Conservation (phyloP, 2,329 filamentous ascomycete species). For the Aspergillus hiratsukae region DNA sequence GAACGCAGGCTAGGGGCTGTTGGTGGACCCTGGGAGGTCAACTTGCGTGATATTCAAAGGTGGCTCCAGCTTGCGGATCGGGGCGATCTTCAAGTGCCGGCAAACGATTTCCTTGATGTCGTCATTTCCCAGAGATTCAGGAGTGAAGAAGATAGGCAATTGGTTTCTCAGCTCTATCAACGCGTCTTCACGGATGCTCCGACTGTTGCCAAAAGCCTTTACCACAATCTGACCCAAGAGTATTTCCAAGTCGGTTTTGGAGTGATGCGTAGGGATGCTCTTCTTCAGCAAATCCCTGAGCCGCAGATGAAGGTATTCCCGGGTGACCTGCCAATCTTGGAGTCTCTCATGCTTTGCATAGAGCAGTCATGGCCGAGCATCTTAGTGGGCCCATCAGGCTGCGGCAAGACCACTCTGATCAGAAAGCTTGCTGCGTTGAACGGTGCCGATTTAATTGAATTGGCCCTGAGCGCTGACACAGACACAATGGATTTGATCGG, state of each 20-base stretch:
- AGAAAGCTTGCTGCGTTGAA: conserved; percentile 73
- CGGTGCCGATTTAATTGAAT: conserved; percentile 72
- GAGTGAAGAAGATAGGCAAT: conserved; percentile 60
- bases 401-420: conserved; percentile 79
- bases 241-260: conserved; percentile 78
- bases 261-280: conserved; percentile 56
- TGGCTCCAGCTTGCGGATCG: conserved; percentile 74
- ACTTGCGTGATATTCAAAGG: conserved; percentile 80
- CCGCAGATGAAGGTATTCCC: conserved; percentile 33
- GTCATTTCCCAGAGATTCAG: conserved; percentile 88
- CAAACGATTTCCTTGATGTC: conserved; percentile 72
- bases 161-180: conserved; percentile 63
- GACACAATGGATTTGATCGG: conserved; percentile 97
- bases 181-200: conserved; percentile 54
- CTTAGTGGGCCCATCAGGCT: conserved; percentile 76
- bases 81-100: conserved; percentile 56
- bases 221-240: conserved; percentile 63
- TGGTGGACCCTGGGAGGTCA: conserved; percentile 91
- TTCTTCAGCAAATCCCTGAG: conserved; percentile 33
- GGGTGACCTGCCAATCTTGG: conserved; percentile 62
- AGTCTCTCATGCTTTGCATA: conserved; percentile 82
- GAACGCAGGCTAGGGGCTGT: conserved; percentile 50
- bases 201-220: conserved; percentile 54
- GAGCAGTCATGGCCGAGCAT: conserved; percentile 86
- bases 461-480: conserved; percentile 89